Percentiles rank a stretch among this genome's conserved stretches.
These are phyloP conservation scores for Mycocentrospora acerina DNA, from an alignment of 2,329 filamentous ascomycete species.

Conservation along the genomic window DNA sequence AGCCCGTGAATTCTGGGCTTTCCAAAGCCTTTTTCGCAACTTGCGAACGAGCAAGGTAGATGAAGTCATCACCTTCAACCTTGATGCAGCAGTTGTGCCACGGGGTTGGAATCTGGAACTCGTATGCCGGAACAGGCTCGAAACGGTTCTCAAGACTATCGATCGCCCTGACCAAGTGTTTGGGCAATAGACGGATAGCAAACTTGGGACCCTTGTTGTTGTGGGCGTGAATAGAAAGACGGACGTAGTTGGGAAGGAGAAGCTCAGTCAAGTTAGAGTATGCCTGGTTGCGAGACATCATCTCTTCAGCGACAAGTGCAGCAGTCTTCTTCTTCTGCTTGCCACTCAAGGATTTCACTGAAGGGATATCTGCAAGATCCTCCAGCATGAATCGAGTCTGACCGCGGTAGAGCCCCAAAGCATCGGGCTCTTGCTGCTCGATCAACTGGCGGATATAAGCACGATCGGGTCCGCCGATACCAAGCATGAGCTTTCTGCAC, in stretches of 20 bases:
- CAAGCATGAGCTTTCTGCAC: conserved; percentile 33
- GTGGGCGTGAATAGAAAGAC: conserved; percentile 53
- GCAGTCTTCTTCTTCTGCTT: conserved; percentile 41
- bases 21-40: conserved; percentile 27
- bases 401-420: conserved; percentile 38
- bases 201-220: conserved; percentile 48
- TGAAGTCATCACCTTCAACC: conserved; percentile 30
- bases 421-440: conserved; percentile 27
- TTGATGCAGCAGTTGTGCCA: conserved; percentile 49
- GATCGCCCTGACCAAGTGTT: conserved; percentile 33
- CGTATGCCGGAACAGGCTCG: conserved; percentile 27
- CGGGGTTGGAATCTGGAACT: conserved; percentile 44
- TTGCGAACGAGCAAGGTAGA: conserved; percentile 30
- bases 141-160: conserved; percentile 33
- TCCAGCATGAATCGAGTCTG: conserved; percentile 44
- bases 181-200: conserved; percentile 44
- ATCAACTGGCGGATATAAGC: conserved; percentile 30
- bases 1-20: conserved; percentile 21
- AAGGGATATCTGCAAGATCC: conserved; percentile 31
- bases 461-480: conserved; percentile 26
- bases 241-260: conserved; percentile 48
- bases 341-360: conserved; percentile 25
- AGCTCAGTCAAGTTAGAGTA: conserved; percentile 53
- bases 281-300: conserved; percentile 49
- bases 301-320: conserved; percentile 38